phyloP scores from a whole-genome alignment of 225 moss, liverwort and hornwort species.

The Climacium dendroides region DNA sequence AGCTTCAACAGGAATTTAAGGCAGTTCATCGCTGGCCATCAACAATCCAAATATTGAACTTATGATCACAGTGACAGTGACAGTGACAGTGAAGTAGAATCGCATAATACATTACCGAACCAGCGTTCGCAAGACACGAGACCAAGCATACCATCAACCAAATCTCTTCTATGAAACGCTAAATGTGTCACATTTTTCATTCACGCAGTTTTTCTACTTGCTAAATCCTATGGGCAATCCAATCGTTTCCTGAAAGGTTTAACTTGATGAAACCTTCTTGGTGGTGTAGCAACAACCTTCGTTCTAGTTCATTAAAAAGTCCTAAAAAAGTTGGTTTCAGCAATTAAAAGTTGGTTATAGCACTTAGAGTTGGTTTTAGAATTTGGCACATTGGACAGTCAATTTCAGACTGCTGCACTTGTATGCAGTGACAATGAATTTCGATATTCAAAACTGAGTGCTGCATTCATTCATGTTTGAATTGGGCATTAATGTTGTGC shows the following conservation, averaged over 20 bases:
- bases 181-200: too few species aligned
- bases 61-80: neutral
- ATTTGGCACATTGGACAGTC: neutral
- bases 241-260: neutral
- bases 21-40: neutral
- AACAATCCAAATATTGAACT: neutral
- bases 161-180: neutral
- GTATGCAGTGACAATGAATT: neutral
- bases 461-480: neutral
- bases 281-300: neutral
- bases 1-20: neutral
- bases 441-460: neutral
- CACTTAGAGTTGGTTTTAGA: neutral
- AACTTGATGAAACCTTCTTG: too few species aligned
- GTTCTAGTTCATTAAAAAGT: neutral
- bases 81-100: neutral
- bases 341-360: neutral
- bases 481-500: neutral
- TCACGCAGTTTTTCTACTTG: neutral
- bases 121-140: neutral
- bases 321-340: neutral
- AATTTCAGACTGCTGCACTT: neutral
- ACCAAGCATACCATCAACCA: neutral
- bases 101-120: neutral
- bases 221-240: neutral